Evolutionary conservation across 139 green algal species (phyloP).

Genomic region (Chlorella sp.): DNA sequence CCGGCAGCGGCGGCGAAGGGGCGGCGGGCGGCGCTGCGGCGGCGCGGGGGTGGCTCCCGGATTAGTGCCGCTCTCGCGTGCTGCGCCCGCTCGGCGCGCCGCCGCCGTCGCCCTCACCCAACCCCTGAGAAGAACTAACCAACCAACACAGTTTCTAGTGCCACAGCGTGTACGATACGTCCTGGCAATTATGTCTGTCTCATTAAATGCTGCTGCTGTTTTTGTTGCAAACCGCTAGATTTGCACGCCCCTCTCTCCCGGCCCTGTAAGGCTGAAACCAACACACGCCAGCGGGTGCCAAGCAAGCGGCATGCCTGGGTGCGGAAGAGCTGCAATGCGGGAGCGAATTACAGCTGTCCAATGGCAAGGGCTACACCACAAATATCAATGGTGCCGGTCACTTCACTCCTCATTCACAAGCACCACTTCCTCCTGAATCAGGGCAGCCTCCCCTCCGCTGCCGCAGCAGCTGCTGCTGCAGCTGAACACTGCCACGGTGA

Average conservation of each 20-base stretch:
- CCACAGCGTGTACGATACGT: constrained; percentile 35
- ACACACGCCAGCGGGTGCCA: no score
- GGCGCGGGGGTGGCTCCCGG: neutral
- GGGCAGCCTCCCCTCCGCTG: neutral
- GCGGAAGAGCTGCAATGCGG: no score
- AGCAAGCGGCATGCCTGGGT: no score
- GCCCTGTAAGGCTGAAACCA: neutral
- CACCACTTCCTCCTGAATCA: constrained; percentile 53
- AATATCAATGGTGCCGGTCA: no score
- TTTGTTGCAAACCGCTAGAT: neutral
- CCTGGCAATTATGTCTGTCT: constrained; percentile 5
- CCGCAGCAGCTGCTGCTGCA: constrained; percentile 46
- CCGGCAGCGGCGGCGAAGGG: no score
- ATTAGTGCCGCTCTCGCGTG: neutral
- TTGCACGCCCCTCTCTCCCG: no score
- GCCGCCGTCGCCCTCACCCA: neutral
- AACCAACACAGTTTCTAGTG: constrained; percentile 18
- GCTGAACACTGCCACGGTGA: constrained; percentile 64
- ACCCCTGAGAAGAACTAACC: constrained; percentile 29
- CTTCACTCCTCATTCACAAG: constrained; percentile 58
- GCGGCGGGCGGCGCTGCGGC: neutral
- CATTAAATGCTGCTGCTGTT: constrained; percentile 14
- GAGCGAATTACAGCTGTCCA: neutral
- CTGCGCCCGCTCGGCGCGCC: neutral
- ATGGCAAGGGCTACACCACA: no score